Evolutionary conservation across 2,329 filamentous ascomycete species (phyloP).

Genomic region (Colletotrichum limetticola): DNA sequence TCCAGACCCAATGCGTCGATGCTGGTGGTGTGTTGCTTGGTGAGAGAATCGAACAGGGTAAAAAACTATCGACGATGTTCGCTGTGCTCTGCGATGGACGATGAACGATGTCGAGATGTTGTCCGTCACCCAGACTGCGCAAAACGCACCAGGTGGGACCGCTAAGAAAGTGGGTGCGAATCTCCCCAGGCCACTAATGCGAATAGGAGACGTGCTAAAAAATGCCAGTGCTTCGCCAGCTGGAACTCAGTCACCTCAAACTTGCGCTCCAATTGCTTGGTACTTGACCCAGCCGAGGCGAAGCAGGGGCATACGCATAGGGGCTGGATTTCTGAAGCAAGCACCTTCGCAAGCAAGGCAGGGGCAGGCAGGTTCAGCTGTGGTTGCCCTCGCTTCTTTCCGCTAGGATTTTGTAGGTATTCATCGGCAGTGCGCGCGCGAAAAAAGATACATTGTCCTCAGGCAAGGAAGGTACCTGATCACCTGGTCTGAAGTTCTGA

Average conservation of each 20-base stretch:
- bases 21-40: neutral
- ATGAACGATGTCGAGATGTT: neutral
- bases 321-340: neutral
- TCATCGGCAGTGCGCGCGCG: neutral
- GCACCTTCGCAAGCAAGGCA: neutral
- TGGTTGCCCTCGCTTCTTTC: neutral
- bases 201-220: neutral
- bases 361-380: neutral
- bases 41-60: neutral
- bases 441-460: neutral
- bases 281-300: neutral
- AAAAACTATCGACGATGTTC: neutral
- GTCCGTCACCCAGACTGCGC: neutral
- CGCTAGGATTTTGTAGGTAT: neutral
- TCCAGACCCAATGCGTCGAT: constrained; percentile 3
- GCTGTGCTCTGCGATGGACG: neutral
- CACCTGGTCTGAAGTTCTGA: neutral
- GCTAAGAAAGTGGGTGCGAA: constrained; percentile 9
- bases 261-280: neutral
- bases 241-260: constrained; percentile 6
- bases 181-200: neutral
- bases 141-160: neutral
- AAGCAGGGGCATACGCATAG: neutral
- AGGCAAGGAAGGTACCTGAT: neutral
- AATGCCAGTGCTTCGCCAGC: constrained; percentile 20